Evolutionary conservation across 192 early-diverging fungal species (phyloP).

Genomic region (Diversispora epigaea): DNA sequence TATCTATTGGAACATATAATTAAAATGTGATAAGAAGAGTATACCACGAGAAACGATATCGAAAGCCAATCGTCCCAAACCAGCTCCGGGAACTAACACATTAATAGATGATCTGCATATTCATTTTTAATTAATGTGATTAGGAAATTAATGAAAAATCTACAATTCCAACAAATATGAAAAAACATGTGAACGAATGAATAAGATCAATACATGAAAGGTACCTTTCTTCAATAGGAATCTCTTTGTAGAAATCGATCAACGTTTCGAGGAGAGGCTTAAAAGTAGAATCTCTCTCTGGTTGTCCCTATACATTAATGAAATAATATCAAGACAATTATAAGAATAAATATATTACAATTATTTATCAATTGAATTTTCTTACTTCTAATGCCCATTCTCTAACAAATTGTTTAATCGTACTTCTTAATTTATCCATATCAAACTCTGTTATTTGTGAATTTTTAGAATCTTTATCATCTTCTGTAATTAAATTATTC

Average conservation of each 20-base stretch:
- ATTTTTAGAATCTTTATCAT: slow-evolving; percentile 37
- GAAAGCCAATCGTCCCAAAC: slow-evolving; percentile 88
- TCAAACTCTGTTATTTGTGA: slow-evolving; percentile 57
- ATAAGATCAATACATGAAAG: too few relatives aligned
- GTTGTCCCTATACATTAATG: slow-evolving; percentile 53
- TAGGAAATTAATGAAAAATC: not conserved
- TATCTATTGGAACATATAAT: too few relatives aligned
- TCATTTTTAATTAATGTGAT: not conserved
- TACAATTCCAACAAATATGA: not conserved
- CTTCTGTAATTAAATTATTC: slow-evolving; percentile 34
- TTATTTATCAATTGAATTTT: not conserved
- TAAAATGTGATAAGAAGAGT: not conserved
- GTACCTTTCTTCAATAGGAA: slow-evolving; percentile 54
- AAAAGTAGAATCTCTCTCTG: slow-evolving; percentile 80
- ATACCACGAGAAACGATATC: slow-evolving; percentile 78
- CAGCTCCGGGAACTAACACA: slow-evolving; percentile 94
- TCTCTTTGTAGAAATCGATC: slow-evolving; percentile 52
- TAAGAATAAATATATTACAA: not conserved
- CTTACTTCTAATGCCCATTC: slow-evolving; percentile 88
- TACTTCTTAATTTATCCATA: slow-evolving; percentile 88
- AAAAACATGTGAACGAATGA: too few relatives aligned
- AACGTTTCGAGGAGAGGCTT: slow-evolving; percentile 76
- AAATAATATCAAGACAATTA: not conserved
- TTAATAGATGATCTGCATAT: slow-evolving; percentile 54
- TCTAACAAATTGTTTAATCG: slow-evolving; percentile 90